Evolutionary conservation across 208 protist species (phyloP).

Genomic region (Acanthamoeba culbertsoni): DNA sequence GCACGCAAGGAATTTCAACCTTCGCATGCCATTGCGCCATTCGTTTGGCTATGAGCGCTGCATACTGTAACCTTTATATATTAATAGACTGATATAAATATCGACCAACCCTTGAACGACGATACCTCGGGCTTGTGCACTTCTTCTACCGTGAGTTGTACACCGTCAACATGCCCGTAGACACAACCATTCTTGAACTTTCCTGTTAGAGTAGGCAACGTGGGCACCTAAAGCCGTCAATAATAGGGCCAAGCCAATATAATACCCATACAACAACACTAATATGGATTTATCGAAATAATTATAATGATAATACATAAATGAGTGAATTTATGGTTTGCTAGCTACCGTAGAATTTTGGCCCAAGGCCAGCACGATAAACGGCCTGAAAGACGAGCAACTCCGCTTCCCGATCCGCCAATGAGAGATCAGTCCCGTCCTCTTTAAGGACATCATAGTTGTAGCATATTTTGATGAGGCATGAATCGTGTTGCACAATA

Average conservation of each 20-base stretch:
- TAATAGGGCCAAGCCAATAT: too few species aligned
- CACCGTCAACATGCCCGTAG: constrained; percentile 17
- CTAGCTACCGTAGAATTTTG: not conserved
- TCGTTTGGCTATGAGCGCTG: not conserved
- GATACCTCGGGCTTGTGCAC: not conserved
- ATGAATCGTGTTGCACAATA: too few species aligned
- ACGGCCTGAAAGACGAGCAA: constrained; percentile 23
- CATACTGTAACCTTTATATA: not conserved
- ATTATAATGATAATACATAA: too few species aligned
- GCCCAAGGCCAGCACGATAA: not conserved
- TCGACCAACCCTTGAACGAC: not conserved
- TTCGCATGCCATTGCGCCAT: not conserved
- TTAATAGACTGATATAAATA: not conserved
- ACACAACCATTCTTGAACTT: constrained; percentile 37
- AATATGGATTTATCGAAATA: too few species aligned
- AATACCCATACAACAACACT: too few species aligned
- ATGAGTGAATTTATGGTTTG: not conserved
- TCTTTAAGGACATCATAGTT: not conserved
- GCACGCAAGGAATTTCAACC: not conserved
- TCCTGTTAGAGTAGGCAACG: too few species aligned
- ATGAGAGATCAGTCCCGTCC: not conserved
- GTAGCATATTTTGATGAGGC: too few species aligned
- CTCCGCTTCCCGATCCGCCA: not conserved
- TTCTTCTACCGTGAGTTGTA: not conserved
- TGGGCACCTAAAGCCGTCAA: too few species aligned